Percentiles rank a stretch among this genome's conserved stretches.
Conservation (phyloP, 1,284 basidiomycete genomes). For the Boletus albobrunnescens region DNA sequence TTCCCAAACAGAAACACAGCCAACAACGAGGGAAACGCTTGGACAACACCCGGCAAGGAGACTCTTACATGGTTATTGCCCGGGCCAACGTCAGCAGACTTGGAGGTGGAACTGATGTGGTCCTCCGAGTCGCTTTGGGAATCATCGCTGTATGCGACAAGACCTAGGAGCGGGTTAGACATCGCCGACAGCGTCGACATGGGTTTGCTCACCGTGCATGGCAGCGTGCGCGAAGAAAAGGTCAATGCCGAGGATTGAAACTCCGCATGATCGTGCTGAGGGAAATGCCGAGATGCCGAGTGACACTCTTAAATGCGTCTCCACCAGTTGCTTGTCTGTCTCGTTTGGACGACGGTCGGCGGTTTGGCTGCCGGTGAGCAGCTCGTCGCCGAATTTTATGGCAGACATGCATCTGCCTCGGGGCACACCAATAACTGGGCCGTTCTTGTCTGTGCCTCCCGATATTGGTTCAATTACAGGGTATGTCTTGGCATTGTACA, state of each 20-base stretch:
- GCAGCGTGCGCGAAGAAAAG: slow-evolving; percentile 12
- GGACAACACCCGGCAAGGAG: slow-evolving; percentile 38
- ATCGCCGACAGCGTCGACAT: background rate
- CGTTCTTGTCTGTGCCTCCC: slow-evolving; percentile 88
- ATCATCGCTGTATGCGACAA: slow-evolving; percentile 64
- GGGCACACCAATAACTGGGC: slow-evolving; percentile 98
- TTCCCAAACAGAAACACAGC: slow-evolving; percentile 55
- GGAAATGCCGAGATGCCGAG: slow-evolving; percentile 28
- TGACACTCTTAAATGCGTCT: slow-evolving; percentile 33
- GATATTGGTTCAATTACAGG: slow-evolving; percentile 99
- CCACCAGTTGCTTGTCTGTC: slow-evolving; percentile 25
- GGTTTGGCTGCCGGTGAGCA: slow-evolving; percentile 24
- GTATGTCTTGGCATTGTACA: slow-evolving; percentile 45
- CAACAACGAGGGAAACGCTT: slow-evolving; percentile 68
- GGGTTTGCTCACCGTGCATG: slow-evolving; percentile 41
- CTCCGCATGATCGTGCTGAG: slow-evolving; percentile 17
- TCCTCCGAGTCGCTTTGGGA: slow-evolving; percentile 57
- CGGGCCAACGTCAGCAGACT: slow-evolving; percentile 6
- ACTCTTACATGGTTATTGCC: slow-evolving; percentile 57
- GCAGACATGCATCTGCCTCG: slow-evolving; percentile 34
- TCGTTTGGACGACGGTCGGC: slow-evolving; percentile 35
- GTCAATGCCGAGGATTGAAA: slow-evolving; percentile 15
- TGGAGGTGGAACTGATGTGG: slow-evolving; percentile 31
- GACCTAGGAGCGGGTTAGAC: slow-evolving; percentile 38
- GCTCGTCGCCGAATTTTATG: slow-evolving; percentile 30